A percentile compares a stretch with the other conserved stretches of the same genome.
Conservation (phyloP, 768 basidiomycete species). For the Psilocybe subaeruginosa region DNA sequence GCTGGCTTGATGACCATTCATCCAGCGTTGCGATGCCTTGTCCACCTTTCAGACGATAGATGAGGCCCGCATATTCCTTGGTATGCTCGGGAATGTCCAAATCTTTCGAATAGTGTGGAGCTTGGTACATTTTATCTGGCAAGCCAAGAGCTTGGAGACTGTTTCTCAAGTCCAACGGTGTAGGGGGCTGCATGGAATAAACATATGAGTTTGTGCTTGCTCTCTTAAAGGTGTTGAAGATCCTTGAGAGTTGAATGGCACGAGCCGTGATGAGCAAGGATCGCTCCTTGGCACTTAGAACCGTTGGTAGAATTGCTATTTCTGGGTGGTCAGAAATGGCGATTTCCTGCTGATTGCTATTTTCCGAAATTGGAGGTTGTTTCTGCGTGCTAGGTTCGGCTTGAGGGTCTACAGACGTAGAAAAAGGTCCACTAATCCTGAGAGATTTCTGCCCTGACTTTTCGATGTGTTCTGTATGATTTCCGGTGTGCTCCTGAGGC, state of each 20-base stretch:
- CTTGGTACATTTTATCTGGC: constrained; percentile 65
- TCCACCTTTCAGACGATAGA: constrained; percentile 73
- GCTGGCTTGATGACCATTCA: constrained; percentile 48
- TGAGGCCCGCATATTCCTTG: constrained; percentile 78
- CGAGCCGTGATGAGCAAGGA: constrained; percentile 23
- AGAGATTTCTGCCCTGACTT: too few species aligned
- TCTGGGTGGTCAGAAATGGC: not conserved
- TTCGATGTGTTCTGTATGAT: too few species aligned
- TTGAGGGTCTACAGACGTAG: too few species aligned
- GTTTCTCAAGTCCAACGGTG: constrained; percentile 44
- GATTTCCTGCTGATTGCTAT: not conserved
- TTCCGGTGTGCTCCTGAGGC: too few species aligned
- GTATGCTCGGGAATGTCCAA: constrained; percentile 69
- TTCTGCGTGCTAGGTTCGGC: too few species aligned
- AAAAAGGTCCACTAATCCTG: too few species aligned
- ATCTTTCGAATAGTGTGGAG: constrained; percentile 80
- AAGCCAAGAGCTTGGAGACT: constrained; percentile 51
- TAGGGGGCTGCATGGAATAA: constrained; percentile 57
- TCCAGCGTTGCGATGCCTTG: constrained; percentile 58
- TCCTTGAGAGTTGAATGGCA: constrained; percentile 30
- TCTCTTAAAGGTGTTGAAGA: constrained; percentile 29
- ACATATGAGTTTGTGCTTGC: constrained; percentile 42
- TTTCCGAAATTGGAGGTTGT: not conserved
- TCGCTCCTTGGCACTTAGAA: constrained; percentile 16
- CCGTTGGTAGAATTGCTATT: not conserved